Base-by-base conservation (phyloP, 208 protist genomes). In the Leishmania major region DNA sequence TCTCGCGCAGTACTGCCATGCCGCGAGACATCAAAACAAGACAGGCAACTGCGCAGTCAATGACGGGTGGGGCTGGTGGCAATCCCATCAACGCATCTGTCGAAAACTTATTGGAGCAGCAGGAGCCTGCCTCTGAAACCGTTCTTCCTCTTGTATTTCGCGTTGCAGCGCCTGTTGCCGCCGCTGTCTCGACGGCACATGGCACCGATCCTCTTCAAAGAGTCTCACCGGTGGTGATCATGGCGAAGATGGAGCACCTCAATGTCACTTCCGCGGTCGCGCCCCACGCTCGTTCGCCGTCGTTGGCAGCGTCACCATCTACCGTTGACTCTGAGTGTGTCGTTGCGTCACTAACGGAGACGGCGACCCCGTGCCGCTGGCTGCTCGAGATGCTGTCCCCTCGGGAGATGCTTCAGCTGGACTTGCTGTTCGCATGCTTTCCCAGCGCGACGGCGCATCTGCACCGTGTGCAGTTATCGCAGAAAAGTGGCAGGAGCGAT, bases 171-270 rank as follows among this genome's bases (percentile, higher is more conserved):
- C 81, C 80, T 62, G 47, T 35, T 64, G 15, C 31, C 25, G 53
- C 57, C 25, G 35, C 40, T 78, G 22, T 31, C 22, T 25, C 40
- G 55, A 35, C 37, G 28, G 40, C 40, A 59, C 31, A 31, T 17
- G 25, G 1, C 11, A 49, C 35, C 28, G 75, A 37, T 7, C 2
- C 55, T 25, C 37, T 64, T 19, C 55, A 28, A 25, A 8, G 10
- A 19, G 53, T 40, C n/a, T 10, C 37, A 69, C 35, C 70, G 28
- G 22, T 60, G 75, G 22, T 86, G 51, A 31, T 77, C 3, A 37
- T 95, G 87, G 88, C 93, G 28, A 96, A 96, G 84, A 87, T 95
- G 80, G 89, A 96, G 80, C 94, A 95, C 85, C 85, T 94, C 37
- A 90, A 90, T 69, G 81, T 31, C 25, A 80, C 86, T 40, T 80